Base-by-base conservation (phyloP, 169 alveolate species). In the Eimeria falciformis region DNA sequence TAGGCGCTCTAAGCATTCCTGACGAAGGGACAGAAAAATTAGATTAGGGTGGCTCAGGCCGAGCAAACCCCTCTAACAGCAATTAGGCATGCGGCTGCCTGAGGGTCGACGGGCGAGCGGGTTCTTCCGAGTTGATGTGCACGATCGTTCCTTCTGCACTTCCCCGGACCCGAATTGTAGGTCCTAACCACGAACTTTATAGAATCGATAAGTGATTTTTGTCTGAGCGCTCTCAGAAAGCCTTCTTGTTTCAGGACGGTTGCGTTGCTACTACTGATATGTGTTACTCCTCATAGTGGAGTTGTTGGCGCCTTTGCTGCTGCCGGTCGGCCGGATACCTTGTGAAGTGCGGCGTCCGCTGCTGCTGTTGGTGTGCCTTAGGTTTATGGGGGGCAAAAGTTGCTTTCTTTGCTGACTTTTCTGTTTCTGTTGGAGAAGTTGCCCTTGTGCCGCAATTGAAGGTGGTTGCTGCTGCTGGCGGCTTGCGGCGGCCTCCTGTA, bases 301-400 rank as follows among this genome's bases (percentile, higher is more conserved):
- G 40, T 53, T 78, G n/a, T 25, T 78, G 88, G 73, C 23, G 47
- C 88, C 73, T 27, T 23, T 78, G 53, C 53, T n/a, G 88, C 88
- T 78, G 71, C 68, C 47, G 25, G 88, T 46, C 33, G 73, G 71
- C 73, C 73, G 53, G 29, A 53, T 56, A 27, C 53, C 88, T 50
- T 78, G 88, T 71, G 88, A 78, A 50, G 88, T 21, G 88, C 88
- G 88, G 21, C 71, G 17, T 40, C 69, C 88, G 37, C 37, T 53
- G 47, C 88, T 71, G 25, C 65, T 78, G 71, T 71, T 78, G 25
- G 88, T 53, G 88, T 68, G 46, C 73, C 88, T 78, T 68, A 50
- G 88, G 46, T 78, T 78, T 46, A 50, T 37, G 11, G 88, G 88
- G 11, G 88, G 71, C 29, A 78, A 29, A 11, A 78, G 88, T 23